Percentiles rank a stretch among this genome's conserved stretches.
Conservation (phyloP, 2,329 filamentous ascomycete species). For the Didymella lethalis region DNA sequence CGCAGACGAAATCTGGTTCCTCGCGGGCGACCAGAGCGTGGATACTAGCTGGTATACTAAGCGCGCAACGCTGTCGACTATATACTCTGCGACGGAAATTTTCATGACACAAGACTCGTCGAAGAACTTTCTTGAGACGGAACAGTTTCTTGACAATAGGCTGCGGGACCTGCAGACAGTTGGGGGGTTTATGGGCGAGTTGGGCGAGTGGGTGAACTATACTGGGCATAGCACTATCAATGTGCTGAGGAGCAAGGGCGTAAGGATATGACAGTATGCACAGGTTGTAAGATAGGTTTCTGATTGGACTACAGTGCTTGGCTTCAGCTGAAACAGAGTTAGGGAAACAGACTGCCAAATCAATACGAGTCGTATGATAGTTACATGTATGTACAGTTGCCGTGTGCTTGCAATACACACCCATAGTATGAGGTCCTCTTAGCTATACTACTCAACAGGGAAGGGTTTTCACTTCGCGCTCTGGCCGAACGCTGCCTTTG, state of each 20-base stretch:
- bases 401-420: not conserved
- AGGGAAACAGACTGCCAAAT: not conserved
- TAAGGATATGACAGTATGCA: conserved; percentile 67
- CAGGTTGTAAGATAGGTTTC: not conserved
- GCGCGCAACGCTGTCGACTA: conserved; percentile 66
- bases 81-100: conserved; percentile 79
- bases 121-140: conserved; percentile 76
- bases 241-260: conserved; percentile 84
- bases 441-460: not conserved
- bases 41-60: conserved; percentile 90
- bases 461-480: not conserved
- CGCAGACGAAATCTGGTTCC: conserved; percentile 90
- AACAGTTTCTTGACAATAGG: conserved; percentile 78
- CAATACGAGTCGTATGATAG: not conserved
- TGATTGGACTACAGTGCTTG: not conserved
- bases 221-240: conserved; percentile 80
- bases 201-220: conserved; percentile 83
- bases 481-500: too few relatives aligned
- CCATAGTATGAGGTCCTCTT: not conserved
- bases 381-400: not conserved
- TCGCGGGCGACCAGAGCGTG: conserved; percentile 81
- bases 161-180: conserved; percentile 72
- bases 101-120: conserved; percentile 93
- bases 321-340: not conserved
- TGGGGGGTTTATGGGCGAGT: conserved; percentile 67